Base-by-base conservation (phyloP, 176 grass and related monocot species). In the barley (Hordeum vulgare) region DNA sequence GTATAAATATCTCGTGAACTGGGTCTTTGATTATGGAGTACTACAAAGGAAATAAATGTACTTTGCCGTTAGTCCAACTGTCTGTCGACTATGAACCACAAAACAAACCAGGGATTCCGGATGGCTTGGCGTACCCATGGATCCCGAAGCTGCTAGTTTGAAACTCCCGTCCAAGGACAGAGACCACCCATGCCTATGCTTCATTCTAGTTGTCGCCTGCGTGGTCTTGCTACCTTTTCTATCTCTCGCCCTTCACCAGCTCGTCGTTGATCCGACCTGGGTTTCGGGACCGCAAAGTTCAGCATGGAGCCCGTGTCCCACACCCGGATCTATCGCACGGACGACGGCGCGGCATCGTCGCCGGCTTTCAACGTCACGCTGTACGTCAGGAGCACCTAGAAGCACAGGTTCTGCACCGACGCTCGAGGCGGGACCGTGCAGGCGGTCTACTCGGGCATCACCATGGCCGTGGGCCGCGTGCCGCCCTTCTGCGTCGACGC, bases 351-450 rank as follows among this genome's bases (percentile, higher is more conserved):
- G n/a, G n/a, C n/a, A n/a, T 8, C 73, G 1, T 31, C 73, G 18
- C 73, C 49, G 47, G 49, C 51, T 20, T 76, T 76, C 51, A 76
- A 76, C 28, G 28, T 76, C 10, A 76, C 74, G 51, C 74, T 76
- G 29, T 51, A 76, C 51, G 74, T 51, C 10, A 36, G 2, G 51
- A 76, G 34, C 51, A 37, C 51, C 29, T 54, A 76, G 51, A 57
- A 58, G 74, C 51, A 76, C 51, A 36, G 31, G 0, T 76, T 58
- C 18, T 76, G 74, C 51, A 54, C 29, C 74, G 18, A 12, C 20
- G 12, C 1, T 15, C 8, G 74, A 61, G 59, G 23, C 29, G 8
- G 20, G 10, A 13, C 53, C 29, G 49, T 76, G 29, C 31, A 54
- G 74, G 74, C 35, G 9, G 18, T 35, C 2, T 76, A 76, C 74